A percentile compares a stretch with the other conserved stretches of the same genome.
Evolutionary conservation across 2,329 filamentous ascomycete genomes (phyloP).

Genomic region (Tolypocladium ophioglossoides): DNA sequence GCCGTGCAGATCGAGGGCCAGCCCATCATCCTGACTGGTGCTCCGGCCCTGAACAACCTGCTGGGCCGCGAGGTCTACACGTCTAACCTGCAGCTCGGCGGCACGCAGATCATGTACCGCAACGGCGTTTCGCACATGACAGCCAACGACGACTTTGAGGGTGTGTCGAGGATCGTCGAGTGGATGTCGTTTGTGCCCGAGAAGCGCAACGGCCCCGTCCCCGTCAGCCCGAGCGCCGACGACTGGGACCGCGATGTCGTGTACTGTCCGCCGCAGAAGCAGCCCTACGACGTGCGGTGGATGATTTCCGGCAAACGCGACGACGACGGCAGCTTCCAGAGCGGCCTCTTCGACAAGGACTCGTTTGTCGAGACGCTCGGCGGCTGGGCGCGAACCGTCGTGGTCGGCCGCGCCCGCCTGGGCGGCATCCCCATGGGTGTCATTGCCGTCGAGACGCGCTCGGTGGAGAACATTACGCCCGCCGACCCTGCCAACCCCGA

Average conservation of each 20-base stretch:
- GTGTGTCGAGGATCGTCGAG: conserved; percentile 93
- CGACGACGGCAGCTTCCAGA: conserved; percentile 58
- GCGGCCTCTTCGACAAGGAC: conserved; percentile 90
- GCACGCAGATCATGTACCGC: conserved; percentile 99
- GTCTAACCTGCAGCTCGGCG: conserved; percentile 96
- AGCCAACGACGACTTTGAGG: conserved; percentile 92
- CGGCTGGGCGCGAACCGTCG: conserved; percentile 94
- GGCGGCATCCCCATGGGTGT: conserved; percentile 98
- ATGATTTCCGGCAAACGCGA: conserved; percentile 82
- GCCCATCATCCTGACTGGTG: conserved; percentile 96
- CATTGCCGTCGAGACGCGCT: conserved; percentile 90
- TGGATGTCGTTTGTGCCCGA: conserved; percentile 98
- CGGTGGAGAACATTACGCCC: conserved; percentile 92
- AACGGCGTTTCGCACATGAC: conserved; percentile 99
- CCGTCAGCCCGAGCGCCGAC: conserved; percentile 79
- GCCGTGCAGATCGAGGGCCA: conserved; percentile 98
- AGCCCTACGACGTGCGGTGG: conserved; percentile 86
- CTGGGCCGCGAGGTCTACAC: conserved; percentile 97
- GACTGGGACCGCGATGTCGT: conserved; percentile 86
- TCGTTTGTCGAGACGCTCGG: conserved; percentile 96
- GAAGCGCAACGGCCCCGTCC: conserved; percentile 84
- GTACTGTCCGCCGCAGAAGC: conserved; percentile 72
- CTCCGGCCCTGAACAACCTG: conserved; percentile 94
- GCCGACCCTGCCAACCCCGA: conserved; percentile 97
- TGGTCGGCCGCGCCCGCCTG: conserved; percentile 90